phyloP scores from a whole-genome alignment of 495 filamentous ascomycete genomes.

The Daldinia decipiens region DNA sequence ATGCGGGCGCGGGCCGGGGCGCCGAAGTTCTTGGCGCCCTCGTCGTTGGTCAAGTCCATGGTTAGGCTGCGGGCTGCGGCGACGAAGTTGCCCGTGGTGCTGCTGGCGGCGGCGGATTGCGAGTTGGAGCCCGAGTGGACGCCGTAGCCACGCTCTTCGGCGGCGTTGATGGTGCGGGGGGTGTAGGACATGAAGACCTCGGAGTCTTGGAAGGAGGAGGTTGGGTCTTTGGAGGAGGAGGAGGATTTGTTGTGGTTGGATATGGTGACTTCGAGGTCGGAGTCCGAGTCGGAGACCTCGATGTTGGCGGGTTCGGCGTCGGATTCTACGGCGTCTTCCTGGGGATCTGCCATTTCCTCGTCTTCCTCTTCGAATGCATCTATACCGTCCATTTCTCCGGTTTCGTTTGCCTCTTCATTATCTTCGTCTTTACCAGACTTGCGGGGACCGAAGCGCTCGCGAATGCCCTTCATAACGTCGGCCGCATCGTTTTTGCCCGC shows the following conservation, averaged over 20 bases:
- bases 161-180: conserved; percentile 75
- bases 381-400: conserved; percentile 52
- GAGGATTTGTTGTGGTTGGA: conserved; percentile 61
- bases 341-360: conserved; percentile 4
- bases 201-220: conserved; percentile 75
- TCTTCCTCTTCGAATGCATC: conserved; percentile 57
- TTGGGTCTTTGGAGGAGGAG: conserved; percentile 45
- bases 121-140: conserved; percentile 76
- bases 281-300: conserved; percentile 66
- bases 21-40: conserved; percentile 78
- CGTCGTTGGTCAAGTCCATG: conserved; percentile 91
- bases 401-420: conserved; percentile 44
- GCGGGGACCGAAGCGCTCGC: conserved; percentile 68
- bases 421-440: conserved; percentile 50
- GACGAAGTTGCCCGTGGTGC: conserved; percentile 75
- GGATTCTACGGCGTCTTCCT: conserved; percentile 4
- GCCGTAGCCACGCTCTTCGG: conserved; percentile 90
- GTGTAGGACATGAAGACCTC: conserved; percentile 97
- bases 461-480: conserved; percentile 77
- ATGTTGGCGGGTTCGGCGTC: conserved; percentile 23
- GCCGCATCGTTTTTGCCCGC: conserved; percentile 72
- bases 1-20: conserved; percentile 76
- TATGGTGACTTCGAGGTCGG: conserved; percentile 85
- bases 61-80: conserved; percentile 81
- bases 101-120: conserved; percentile 52